phyloP scores from a whole-genome alignment of 2,329 filamentous ascomycete species.

The Erysiphe pulchra region DNA sequence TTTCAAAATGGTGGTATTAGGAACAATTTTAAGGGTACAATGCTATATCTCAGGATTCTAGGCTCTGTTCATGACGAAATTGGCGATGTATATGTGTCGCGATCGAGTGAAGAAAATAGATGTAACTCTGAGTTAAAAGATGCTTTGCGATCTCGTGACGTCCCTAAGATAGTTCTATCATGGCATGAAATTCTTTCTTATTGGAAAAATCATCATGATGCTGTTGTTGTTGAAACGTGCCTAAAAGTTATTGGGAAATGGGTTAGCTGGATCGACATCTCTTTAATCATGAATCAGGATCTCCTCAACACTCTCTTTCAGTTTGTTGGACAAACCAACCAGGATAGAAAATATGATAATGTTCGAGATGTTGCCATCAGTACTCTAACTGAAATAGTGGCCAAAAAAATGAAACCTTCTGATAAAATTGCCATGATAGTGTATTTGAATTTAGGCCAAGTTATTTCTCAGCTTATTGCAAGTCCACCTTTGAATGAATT shows the following conservation, averaged over 20 bases:
- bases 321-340: constrained; percentile 51
- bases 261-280: constrained; percentile 98
- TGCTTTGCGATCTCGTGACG: constrained; percentile 61
- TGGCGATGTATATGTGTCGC: constrained; percentile 66
- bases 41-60: constrained; percentile 73
- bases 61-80: constrained; percentile 91
- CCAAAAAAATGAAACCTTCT: constrained; percentile 86
- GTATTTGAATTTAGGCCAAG: constrained; percentile 66
- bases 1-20: constrained; percentile 28
- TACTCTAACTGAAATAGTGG: constrained; percentile 82
- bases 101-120: constrained; percentile 54
- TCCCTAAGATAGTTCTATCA: constrained; percentile 62
- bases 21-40: constrained; percentile 50
- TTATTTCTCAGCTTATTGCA: constrained; percentile 63
- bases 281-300: constrained; percentile 67
- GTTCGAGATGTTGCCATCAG: constrained; percentile 81
- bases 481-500: constrained; percentile 60
- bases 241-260: constrained; percentile 84
- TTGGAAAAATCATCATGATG: constrained; percentile 39
- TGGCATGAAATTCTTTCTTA: constrained; percentile 77
- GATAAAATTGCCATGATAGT: constrained; percentile 89
- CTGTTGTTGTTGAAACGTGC: constrained; percentile 62
- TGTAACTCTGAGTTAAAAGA: constrained; percentile 82
- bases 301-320: constrained; percentile 71
- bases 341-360: constrained; percentile 39